Base-by-base conservation (phyloP, 768 basidiomycete species). In the Fomitopsis pulvina region DNA sequence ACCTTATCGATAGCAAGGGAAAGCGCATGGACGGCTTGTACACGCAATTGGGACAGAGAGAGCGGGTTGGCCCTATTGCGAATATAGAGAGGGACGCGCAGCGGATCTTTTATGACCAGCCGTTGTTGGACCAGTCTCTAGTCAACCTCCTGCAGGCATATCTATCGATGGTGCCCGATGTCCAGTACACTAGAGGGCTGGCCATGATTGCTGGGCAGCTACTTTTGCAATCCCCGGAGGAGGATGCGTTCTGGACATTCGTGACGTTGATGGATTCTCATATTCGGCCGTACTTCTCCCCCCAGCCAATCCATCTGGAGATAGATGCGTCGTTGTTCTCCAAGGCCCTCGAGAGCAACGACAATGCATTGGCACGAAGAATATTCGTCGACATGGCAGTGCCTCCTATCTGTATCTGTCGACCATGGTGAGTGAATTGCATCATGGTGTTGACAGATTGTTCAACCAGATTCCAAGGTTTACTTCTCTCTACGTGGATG, bases 211-310 rank as follows among this genome's bases (percentile, higher is more conserved):
- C 82, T 20, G 86, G 86, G 1, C 82, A 88, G 53, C 67, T 92
- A 41, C 66, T 92, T 0, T 66, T 85, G 8, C 80, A 86, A 41
- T 79, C 87, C 0, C 90, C 89, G 0, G 89, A 92, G 54, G 90
- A 92, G 62, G 90, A 92, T 55, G 89, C 87, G 0, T 92, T 92
- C 63, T 92, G 89, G 89, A 91, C 87, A 18, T 91, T 92, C 61
- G 75, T 87, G 1, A 88, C 87, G 2, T 68, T 92, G 55, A 92
- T 92, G 89, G 87, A 92, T 56, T 76, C 78, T 1, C 82, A 90
- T 55, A 70, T 91, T n/a, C 83, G 89, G 1, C 71, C 82, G 0
- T 90, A 90, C 63, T 92, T 89, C 61, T 78, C 83, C 30, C 59
- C 73, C 2, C 74, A 67, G 44, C 68, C 73, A 1, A 70, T 73